Conservation (phyloP, 345 rosid genomes). For the Arabidopsis thaliana region TAIR10.1 NC_003075.7:16533001-16533500, state of each 20-base stretch:
- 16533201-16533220: conserved; percentile 23
- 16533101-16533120: neutral
- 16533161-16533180: conserved; percentile 17
- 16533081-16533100: neutral
- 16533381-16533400: conserved; percentile 30
- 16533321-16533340: conserved; percentile 20
- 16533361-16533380: neutral
- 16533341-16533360: conserved; percentile 2
- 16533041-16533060: conserved; percentile 7
- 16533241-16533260: conserved; percentile 51
- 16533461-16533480: too few relatives aligned
- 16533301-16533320: conserved; percentile 50
- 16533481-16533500: neutral
- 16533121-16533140: conserved; percentile 50
- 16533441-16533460: too few relatives aligned
- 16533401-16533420: neutral
- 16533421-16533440: conserved; percentile 11
- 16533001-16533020: conserved; percentile 29
- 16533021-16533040: conserved; percentile 31
- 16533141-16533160: conserved; percentile 62
- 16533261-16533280: conserved; percentile 82
- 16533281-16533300: conserved; percentile 82
- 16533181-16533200: conserved; percentile 31
- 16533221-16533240: conserved; percentile 63
- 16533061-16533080: neutral